These are phyloP conservation scores for Heritiera littoralis DNA, from an alignment of 345 rosid genomes.

Conservation along the genomic window DNA sequence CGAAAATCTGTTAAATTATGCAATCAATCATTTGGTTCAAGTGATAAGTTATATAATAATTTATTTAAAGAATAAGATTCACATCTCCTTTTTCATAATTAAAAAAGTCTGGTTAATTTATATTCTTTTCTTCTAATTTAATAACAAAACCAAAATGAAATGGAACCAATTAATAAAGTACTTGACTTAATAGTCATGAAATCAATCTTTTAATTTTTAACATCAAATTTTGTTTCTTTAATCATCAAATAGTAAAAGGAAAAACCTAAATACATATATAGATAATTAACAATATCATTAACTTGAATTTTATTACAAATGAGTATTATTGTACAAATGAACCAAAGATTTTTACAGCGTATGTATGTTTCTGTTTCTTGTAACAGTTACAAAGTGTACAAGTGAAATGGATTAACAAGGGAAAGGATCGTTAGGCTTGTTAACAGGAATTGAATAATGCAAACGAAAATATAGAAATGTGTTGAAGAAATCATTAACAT, in stretches of 20 bases:
- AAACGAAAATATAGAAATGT: neutral
- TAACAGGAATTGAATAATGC: slow-evolving; percentile 9
- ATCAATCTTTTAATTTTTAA: neutral
- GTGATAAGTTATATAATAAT: too few species aligned
- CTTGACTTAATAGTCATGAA: neutral
- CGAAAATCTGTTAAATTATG: neutral
- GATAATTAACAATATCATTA: neutral
- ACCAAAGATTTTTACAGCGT: neutral
- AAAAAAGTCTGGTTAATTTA: too few species aligned
- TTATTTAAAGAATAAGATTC: too few species aligned
- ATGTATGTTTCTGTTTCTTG: neutral
- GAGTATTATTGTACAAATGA: slow-evolving; percentile 1
- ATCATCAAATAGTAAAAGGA: neutral
- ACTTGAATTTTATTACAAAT: slow-evolving; percentile 13
- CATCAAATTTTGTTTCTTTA: neutral
- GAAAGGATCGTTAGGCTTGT: slow-evolving; percentile 1
- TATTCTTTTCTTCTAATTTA: too few species aligned
- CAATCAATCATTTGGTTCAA: too few species aligned
- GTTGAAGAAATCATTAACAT: neutral
- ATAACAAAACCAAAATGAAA: neutral
- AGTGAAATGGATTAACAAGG: neutral
- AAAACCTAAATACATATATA: neutral
- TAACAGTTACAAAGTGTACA: slow-evolving; percentile 7
- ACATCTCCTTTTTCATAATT: neutral
- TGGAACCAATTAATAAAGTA: neutral